phyloP scores from a whole-genome alignment of 345 rosid genomes.

The Citrus glauca region DNA sequence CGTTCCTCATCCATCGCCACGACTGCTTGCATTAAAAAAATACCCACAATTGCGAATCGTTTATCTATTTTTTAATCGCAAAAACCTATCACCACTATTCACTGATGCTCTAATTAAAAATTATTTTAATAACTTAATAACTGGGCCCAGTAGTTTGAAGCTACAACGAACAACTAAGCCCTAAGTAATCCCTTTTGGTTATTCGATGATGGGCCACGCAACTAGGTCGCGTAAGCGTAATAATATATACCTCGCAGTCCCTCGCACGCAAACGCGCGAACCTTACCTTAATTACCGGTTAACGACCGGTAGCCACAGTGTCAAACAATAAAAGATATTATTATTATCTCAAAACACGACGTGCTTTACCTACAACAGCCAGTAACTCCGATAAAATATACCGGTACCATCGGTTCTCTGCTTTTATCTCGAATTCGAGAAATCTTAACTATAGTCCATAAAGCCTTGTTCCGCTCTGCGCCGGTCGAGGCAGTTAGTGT shows the following conservation, averaged over 20 bases:
- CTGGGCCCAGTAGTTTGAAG: no score
- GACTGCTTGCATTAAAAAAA: background rate
- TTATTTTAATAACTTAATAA: no score
- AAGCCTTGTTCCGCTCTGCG: background rate
- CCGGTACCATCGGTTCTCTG: slow-evolving; percentile 34
- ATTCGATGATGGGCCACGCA: background rate
- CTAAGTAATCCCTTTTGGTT: background rate
- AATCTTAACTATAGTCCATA: background rate
- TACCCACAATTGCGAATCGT: background rate
- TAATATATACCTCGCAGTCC: background rate
- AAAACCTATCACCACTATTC: background rate
- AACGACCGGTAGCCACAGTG: background rate
- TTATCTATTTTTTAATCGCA: background rate
- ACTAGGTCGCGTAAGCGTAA: background rate
- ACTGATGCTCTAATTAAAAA: no score
- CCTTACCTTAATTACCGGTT: slow-evolving; percentile 7
- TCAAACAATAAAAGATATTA: background rate
- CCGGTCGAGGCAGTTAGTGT: slow-evolving; percentile 18
- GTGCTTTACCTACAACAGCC: slow-evolving; percentile 35
- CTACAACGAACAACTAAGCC: no score
- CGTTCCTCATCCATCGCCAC: background rate
- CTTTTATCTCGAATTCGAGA: background rate
- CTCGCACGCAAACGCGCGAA: slow-evolving; percentile 1
- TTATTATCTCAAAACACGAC: background rate
- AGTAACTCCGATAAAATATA: slow-evolving; percentile 24